These are phyloP conservation scores for Verticillium longisporum DNA, from an alignment of 2,329 filamentous ascomycete genomes.

Conservation along the genomic window DNA sequence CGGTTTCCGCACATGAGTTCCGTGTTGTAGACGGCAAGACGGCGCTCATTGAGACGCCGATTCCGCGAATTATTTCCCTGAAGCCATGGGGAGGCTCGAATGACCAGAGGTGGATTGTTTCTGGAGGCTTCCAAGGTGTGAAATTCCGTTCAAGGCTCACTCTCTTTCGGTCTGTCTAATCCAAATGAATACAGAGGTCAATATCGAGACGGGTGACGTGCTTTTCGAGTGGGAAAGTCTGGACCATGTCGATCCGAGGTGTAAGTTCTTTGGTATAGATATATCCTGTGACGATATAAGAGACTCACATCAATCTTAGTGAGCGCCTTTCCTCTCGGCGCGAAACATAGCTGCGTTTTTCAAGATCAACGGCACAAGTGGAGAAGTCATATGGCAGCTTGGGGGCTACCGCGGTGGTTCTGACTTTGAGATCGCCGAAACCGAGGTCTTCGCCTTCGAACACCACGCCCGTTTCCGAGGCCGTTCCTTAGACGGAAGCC, in stretches of 20 bases:
- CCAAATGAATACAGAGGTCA: constrained; percentile 32
- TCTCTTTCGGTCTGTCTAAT: constrained; percentile 20
- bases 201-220: constrained; percentile 39
- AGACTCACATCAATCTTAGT: neutral
- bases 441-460: constrained; percentile 39
- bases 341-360: constrained; percentile 39
- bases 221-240: constrained; percentile 38
- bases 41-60: constrained; percentile 31
- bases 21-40: constrained; percentile 30
- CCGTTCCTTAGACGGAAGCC: constrained; percentile 29
- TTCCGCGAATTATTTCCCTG: constrained; percentile 15
- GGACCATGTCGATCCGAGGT: constrained; percentile 7
- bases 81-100: constrained; percentile 14
- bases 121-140: constrained; percentile 24
- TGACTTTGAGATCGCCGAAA: constrained; percentile 25
- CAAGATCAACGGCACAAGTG: constrained; percentile 38
- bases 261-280: neutral
- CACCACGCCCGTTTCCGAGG: constrained; percentile 42
- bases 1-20: constrained; percentile 29
- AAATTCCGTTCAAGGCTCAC: constrained; percentile 11
- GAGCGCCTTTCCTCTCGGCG: constrained; percentile 31
- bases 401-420: constrained; percentile 42
- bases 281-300: too few relatives aligned
- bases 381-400: constrained; percentile 45
- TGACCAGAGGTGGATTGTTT: constrained; percentile 19